Conservation (phyloP, 305 asterid species). For the Coffea humblotiana region DNA sequence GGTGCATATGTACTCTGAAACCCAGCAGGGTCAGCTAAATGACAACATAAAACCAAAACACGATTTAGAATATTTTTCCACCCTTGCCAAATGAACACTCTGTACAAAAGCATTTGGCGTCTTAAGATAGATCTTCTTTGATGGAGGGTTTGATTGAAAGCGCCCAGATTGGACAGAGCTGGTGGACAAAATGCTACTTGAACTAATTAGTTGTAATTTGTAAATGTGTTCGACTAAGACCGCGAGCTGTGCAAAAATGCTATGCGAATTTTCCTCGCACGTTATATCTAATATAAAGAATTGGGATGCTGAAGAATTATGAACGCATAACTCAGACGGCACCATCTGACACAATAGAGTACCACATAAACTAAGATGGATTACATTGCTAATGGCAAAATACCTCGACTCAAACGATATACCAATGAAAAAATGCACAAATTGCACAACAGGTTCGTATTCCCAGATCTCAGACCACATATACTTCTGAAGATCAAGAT, state of each 20-base stretch:
- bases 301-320: neutral
- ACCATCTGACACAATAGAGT: neutral
- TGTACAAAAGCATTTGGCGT: neutral
- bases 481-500: constrained; percentile 19
- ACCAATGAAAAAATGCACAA: constrained; percentile 17
- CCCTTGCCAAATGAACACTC: neutral
- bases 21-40: no score
- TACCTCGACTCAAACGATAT: constrained; percentile 9
- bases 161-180: neutral
- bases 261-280: neutral
- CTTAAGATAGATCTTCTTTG: neutral
- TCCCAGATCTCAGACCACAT: constrained; percentile 17
- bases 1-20: no score
- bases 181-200: neutral
- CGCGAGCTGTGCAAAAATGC: neutral
- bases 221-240: neutral
- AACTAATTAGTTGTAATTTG: neutral
- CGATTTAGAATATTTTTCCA: no score
- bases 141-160: neutral
- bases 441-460: constrained; percentile 11
- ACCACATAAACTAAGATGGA: constrained; percentile 9
- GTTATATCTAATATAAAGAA: neutral
- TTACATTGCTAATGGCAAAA: constrained; percentile 17
- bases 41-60: no score
- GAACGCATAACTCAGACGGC: neutral